Base-by-base conservation (phyloP, 768 basidiomycete genomes). In the Hypholoma sublateritium region DNA sequence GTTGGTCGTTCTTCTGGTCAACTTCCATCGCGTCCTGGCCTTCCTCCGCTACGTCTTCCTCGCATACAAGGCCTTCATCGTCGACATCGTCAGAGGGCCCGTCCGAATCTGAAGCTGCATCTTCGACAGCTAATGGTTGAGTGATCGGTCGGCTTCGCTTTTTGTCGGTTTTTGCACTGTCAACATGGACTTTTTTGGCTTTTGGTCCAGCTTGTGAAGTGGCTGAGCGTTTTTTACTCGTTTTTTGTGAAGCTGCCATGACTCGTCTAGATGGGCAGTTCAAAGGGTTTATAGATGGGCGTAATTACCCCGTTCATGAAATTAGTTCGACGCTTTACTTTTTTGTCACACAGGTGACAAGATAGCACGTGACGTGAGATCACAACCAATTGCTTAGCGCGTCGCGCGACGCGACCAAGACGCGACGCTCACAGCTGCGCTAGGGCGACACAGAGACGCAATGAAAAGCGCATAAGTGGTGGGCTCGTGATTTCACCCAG, bases 121-220 rank as follows among this genome's bases (percentile, higher is more conserved):
- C 77, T 34, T 70, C 64, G 21, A 65, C 60, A 24, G 57, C 62
- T 13, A 32, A 32, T 7, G 59, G 65, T 58, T 57, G 56, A 37
- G 87, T 88, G 2, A 89, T 79, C 13, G 87, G 87, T 39, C 72
- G 74, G 62, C 81, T 83, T n/a, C 88, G 80, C 69, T 82, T 85
- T 69, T 80, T 81, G 56, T 75, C 71, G 51, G 70, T 65, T 62
- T 77, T 74, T 50, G 67, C 25, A 42, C 49, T 57, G 37, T 79
- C 80, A 5, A 78, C 57, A 59, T 80, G 81, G 1, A 69, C 66
- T 67, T 84, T 87, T 73, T 89, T 88, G 21, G 72, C 12, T 53
- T 74, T 76, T 4, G 79, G 77, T 8, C 81, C 81, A 35, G 70
- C 69, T 61, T 83, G 81, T 2, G 77, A 70, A 0, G 71, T 25